These are phyloP conservation scores for Apiospora phragmitis DNA, from an alignment of 2,329 filamentous ascomycete species.

Conservation along the genomic window DNA sequence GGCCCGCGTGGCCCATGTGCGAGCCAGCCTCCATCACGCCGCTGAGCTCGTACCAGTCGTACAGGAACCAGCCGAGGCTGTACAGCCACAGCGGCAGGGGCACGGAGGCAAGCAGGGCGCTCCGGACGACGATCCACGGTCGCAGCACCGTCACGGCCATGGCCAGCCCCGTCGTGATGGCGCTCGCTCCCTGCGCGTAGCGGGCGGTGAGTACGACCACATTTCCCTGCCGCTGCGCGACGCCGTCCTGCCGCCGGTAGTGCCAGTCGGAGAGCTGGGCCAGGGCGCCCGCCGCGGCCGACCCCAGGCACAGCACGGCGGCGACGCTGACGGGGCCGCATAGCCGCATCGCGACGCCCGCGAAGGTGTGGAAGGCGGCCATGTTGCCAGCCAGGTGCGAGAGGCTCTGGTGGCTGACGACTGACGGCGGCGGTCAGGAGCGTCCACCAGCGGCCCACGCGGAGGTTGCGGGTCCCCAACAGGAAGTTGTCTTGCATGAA, in stretches of 20 bases:
- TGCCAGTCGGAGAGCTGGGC: constrained; percentile 10
- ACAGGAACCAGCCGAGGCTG: constrained; percentile 6
- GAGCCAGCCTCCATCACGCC: not conserved
- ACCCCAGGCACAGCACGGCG: constrained; percentile 7
- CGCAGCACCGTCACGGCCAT: constrained; percentile 12
- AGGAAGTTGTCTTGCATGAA: constrained; percentile 13
- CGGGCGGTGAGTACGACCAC: not conserved
- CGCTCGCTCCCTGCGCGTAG: constrained; percentile 13
- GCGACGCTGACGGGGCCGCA: not conserved
- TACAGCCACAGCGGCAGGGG: constrained; percentile 12
- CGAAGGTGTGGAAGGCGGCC: constrained; percentile 12
- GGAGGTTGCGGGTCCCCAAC: constrained; percentile 9
- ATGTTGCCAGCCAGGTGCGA: constrained; percentile 14
- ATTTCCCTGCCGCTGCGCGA: too few relatives aligned
- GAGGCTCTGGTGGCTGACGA: constrained; percentile 13
- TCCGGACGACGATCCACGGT: not conserved
- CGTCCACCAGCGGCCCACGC: constrained; percentile 15
- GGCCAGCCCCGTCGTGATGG: constrained; percentile 12
- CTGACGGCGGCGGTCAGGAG: constrained; percentile 14
- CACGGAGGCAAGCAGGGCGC: not conserved
- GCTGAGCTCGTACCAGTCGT: not conserved
- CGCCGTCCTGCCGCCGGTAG: not conserved
- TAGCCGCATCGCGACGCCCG: not conserved
- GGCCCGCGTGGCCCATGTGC: constrained; percentile 7
- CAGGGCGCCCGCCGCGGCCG: constrained; percentile 7